Evolutionary conservation across 805 yeast species (phyloP).

Genomic region (Lipomyces orientalis): DNA sequence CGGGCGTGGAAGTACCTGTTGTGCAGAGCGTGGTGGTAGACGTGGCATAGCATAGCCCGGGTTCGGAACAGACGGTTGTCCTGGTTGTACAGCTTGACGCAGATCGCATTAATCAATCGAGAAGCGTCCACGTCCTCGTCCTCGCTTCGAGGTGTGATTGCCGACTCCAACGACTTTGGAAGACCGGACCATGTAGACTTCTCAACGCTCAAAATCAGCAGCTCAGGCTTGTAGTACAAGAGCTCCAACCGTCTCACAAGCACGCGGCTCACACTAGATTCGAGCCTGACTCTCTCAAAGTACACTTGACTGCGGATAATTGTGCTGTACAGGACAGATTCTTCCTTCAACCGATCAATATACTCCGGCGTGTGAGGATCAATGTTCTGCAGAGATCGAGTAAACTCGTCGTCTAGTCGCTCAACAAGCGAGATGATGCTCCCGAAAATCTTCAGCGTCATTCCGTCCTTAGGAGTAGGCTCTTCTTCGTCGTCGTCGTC

Average conservation of each 20-base stretch:
- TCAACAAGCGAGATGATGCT: slow-evolving; percentile 86
- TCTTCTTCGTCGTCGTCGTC: slow-evolving; percentile 58
- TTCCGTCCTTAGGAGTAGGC: slow-evolving; percentile 43
- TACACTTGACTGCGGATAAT: slow-evolving; percentile 86
- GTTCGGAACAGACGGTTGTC: slow-evolving; percentile 72
- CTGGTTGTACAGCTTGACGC: slow-evolving; percentile 69
- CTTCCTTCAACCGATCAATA: slow-evolving; percentile 87
- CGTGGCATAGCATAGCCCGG: slow-evolving; percentile 81
- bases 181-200: slow-evolving; percentile 71
- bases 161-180: slow-evolving; percentile 45
- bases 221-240: slow-evolving; percentile 87
- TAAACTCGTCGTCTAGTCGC: slow-evolving; percentile 93
- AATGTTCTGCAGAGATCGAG: slow-evolving; percentile 80
- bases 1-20: slow-evolving; percentile 83
- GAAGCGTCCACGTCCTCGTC: slow-evolving; percentile 55
- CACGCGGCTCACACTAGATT: slow-evolving; percentile 63
- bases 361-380: slow-evolving; percentile 97
- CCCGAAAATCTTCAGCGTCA: slow-evolving; percentile 74
- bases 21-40: slow-evolving; percentile 90
- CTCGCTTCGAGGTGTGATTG: slow-evolving; percentile 47
- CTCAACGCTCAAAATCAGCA: slow-evolving; percentile 73
- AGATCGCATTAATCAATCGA: slow-evolving; percentile 65
- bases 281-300: slow-evolving; percentile 62
- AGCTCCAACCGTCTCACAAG: slow-evolving; percentile 86
- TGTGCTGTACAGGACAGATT: slow-evolving; percentile 72